Evolutionary conservation across 768 basidiomycete species (phyloP), one percentile per base, ranked within the genome.

Genomic region (Russula sp.): DNA sequence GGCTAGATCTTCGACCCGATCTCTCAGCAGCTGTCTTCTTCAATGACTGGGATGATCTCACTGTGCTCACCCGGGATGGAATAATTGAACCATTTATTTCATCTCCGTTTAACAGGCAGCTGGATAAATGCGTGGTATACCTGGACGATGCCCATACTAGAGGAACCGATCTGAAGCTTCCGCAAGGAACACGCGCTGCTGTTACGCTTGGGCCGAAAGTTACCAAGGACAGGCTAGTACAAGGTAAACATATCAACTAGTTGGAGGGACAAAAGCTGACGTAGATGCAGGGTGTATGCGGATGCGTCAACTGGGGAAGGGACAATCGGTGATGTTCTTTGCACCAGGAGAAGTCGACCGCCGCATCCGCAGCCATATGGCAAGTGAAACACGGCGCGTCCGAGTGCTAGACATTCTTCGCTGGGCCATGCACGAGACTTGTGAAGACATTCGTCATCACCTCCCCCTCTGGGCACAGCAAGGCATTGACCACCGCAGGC

Each of bases 151-250:
- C 80, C 0, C 82, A 83, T 61, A 78, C 76, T 22, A 61, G 82
- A 65, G 82, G 82, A 6, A 84, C 82, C 0, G 82, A 84, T 60
- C 70, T 84, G 14, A 83, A 78, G 48, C 71, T 84, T 37, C 82
- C 83, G 0, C 59, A 20, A 1, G 61, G 72, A 18, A 76, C 71
- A 40, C 74, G 77, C 8, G 79, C 81, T 8, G 79, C 22, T 27
- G 22, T 27, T 27, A 27, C 22, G 22, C 22, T 27, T 27, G 22
- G 22, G 2, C 22, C 22, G 6, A 81, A 77, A 47, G 70, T 84
- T 8, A 80, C 78, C 0, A 84, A 84, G 61, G 83, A 84, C 71
- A 73, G 77, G 50, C 67, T 84, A 5, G 71, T 76, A 3, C 83
- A 84, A 75, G 83, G 82, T 77, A 48, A 39, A 59, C 62, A 62